These are phyloP conservation scores for Candida mattraensis DNA, from an alignment of 805 yeast genomes.

Conservation along the genomic window DNA sequence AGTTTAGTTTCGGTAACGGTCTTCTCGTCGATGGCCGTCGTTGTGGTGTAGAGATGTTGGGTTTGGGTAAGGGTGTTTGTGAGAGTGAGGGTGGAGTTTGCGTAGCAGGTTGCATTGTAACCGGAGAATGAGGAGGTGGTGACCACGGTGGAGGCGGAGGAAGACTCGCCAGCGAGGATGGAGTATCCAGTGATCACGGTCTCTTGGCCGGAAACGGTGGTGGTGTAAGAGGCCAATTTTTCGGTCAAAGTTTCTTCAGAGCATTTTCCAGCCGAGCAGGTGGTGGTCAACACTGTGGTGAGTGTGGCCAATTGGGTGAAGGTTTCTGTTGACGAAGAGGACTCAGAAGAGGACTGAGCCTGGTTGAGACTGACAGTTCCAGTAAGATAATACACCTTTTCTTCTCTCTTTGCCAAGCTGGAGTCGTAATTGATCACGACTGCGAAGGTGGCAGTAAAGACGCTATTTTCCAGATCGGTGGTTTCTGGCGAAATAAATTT, in stretches of 20 bases:
- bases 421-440: slow-evolving; percentile 12
- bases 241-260: slow-evolving; percentile 11
- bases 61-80: slow-evolving; percentile 7
- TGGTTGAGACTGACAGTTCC: slow-evolving; percentile 15
- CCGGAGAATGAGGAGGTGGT: background rate
- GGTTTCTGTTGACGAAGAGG: slow-evolving; percentile 6
- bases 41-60: slow-evolving; percentile 3
- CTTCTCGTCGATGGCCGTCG: slow-evolving; percentile 3
- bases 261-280: slow-evolving; percentile 17
- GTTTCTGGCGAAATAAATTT: slow-evolving; percentile 16
- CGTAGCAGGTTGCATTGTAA: slow-evolving; percentile 5
- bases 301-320: slow-evolving; percentile 6
- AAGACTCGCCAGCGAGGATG: slow-evolving; percentile 24
- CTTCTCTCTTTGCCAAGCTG: slow-evolving; percentile 19
- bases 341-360: too few species aligned
- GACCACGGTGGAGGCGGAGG: slow-evolving; percentile 5
- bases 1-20: slow-evolving; percentile 1
- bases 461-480: slow-evolving; percentile 20
- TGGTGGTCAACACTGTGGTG: slow-evolving; percentile 11
- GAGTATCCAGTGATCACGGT: slow-evolving; percentile 43
- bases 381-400: slow-evolving; percentile 20
- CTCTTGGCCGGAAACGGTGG: slow-evolving; percentile 35
- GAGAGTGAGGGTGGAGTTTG: slow-evolving; percentile 6
- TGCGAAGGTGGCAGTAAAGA: slow-evolving; percentile 24
- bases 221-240: slow-evolving; percentile 28